Percentiles rank a stretch among this genome's conserved stretches.
Conservation (phyloP, 495 filamentous ascomycete genomes). For the Letharia lupina region DNA sequence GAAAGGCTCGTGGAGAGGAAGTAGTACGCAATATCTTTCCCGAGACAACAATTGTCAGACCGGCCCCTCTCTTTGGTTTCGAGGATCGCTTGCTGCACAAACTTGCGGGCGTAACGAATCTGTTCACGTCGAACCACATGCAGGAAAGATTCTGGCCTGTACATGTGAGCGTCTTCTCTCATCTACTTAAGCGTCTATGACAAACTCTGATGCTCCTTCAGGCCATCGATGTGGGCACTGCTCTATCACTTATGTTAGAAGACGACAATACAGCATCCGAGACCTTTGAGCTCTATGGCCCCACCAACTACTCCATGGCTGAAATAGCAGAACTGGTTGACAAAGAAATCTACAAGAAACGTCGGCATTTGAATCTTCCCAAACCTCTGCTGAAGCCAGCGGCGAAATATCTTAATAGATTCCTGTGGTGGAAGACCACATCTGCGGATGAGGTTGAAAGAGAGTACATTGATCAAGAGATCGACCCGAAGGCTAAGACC, state of each 20-base stretch:
- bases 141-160: conserved; percentile 86
- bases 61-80: conserved; percentile 86
- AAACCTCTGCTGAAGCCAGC: conserved; percentile 64
- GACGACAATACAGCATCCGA: conserved; percentile 83
- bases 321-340: conserved; percentile 85
- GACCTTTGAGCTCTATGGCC: conserved; percentile 92
- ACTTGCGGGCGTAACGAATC: conserved; percentile 66
- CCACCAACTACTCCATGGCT: conserved; percentile 80
- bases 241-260: conserved; percentile 77
- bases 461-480: conserved; percentile 89
- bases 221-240: conserved; percentile 81
- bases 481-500: conserved; percentile 87
- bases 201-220: conserved; percentile 28
- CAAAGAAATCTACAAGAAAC: conserved; percentile 81
- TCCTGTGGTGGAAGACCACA: conserved; percentile 77
- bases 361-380: conserved; percentile 87
- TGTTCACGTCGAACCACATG: conserved; percentile 89
- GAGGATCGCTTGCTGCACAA: conserved; percentile 87
- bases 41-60: conserved; percentile 94
- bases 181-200: neutral
- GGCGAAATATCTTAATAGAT: conserved; percentile 63
- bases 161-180: conserved; percentile 54
- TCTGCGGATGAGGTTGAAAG: conserved; percentile 85
- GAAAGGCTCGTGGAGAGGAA: conserved; percentile 67
- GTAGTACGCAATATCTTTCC: conserved; percentile 86